phyloP scores from a whole-genome alignment of 2,329 filamentous ascomycete genomes.

The Fusarium humuli region DNA sequence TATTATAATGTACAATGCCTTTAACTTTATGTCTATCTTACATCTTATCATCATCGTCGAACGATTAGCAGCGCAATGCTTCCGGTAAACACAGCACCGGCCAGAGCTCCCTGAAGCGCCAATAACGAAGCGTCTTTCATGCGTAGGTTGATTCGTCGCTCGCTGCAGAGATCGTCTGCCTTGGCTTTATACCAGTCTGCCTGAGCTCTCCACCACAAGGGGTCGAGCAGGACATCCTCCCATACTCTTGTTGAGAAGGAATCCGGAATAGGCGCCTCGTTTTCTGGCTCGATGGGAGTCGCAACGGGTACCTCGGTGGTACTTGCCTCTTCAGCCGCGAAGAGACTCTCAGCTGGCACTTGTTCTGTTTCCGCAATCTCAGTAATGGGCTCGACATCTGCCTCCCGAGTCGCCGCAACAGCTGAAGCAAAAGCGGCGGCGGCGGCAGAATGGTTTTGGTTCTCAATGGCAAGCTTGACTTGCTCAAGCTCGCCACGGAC shows the following conservation, averaged over 20 bases:
- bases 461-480: constrained; percentile 48
- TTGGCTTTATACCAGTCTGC: constrained; percentile 62
- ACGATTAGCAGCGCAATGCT: constrained; percentile 63
- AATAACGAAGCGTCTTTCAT: constrained; percentile 79
- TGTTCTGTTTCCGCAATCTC: constrained; percentile 22
- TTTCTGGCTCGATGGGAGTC: constrained; percentile 10
- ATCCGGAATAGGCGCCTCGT: constrained; percentile 8
- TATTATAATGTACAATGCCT: constrained; percentile 39
- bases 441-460: constrained; percentile 40
- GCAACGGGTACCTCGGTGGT: constrained; percentile 9
- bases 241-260: constrained; percentile 49
- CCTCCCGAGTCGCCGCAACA: constrained; percentile 16
- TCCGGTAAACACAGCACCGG: constrained; percentile 72
- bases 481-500: constrained; percentile 58
- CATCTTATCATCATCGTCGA: constrained; percentile 48
- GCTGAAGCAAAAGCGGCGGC: constrained; percentile 24
- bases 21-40: constrained; percentile 29
- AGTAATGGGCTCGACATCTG: neutral
- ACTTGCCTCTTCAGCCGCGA: neutral
- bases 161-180: constrained; percentile 72
- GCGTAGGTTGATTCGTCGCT: constrained; percentile 70
- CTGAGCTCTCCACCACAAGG: constrained; percentile 60
- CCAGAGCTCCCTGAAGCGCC: constrained; percentile 73
- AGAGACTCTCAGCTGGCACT: constrained; percentile 5
- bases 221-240: constrained; percentile 58